Percentiles rank a stretch among this genome's conserved stretches.
phyloP scores from a whole-genome alignment of 371 early-diverging fungal species.

The Homolaphlyctis polyrhiza region DNA sequence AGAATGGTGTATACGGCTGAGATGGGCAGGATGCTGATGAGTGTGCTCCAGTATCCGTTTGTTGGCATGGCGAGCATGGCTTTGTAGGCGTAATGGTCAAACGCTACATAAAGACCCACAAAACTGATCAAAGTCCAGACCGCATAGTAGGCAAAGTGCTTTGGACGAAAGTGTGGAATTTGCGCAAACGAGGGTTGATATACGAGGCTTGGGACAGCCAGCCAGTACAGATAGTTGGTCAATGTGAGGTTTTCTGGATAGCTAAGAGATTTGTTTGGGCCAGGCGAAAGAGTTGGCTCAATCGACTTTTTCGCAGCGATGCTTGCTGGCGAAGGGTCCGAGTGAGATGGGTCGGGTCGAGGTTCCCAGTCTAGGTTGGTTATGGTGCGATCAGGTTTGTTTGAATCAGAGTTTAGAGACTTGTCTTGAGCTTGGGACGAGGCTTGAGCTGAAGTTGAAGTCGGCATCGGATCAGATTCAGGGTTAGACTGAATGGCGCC shows the following conservation, averaged over 20 bases:
- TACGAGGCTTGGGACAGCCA: not conserved
- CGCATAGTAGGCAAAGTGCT: conserved; percentile 1
- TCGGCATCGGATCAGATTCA: not conserved
- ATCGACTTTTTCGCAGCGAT: not conserved
- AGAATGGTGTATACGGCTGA: not conserved
- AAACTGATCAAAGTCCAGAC: not conserved
- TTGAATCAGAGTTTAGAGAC: no score
- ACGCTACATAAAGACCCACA: not conserved
- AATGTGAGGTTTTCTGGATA: not conserved
- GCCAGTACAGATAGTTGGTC: not conserved
- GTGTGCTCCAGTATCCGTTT: not conserved
- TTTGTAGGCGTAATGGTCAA: not conserved
- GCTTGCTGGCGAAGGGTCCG: not conserved
- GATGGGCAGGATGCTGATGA: not conserved
- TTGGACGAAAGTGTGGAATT: not conserved
- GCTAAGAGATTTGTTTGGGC: no score
- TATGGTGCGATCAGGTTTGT: not conserved
- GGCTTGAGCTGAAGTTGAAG: not conserved
- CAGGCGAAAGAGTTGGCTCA: no score
- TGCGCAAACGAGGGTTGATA: not conserved
- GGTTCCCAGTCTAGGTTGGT: not conserved
- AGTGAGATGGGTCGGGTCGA: no score
- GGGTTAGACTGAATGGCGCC: not conserved
- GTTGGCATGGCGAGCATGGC: not conserved
- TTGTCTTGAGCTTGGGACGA: no score